Evolutionary conservation across 1,284 basidiomycete species (phyloP).

Genomic region (Melampsora larici-populina): DNA sequence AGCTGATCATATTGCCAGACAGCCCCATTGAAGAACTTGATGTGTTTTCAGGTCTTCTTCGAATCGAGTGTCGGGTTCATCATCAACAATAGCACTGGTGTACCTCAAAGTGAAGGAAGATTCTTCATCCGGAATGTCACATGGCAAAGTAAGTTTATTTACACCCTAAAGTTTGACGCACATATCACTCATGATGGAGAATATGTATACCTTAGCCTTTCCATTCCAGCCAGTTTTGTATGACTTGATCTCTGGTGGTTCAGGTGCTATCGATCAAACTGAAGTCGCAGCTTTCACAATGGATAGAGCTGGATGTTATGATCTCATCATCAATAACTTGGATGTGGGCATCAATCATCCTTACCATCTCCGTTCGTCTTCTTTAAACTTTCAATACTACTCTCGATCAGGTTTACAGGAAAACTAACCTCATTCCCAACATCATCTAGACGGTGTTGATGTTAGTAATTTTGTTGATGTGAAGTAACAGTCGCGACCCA

Average conservation of each 20-base stretch:
- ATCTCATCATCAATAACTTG: conserved; percentile 52
- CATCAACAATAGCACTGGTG: neutral
- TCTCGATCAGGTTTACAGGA: no score
- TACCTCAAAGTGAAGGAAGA: neutral
- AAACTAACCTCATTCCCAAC: no score
- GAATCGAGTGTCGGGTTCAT: conserved; percentile 33
- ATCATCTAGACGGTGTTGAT: conserved; percentile 7
- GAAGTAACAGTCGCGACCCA: no score
- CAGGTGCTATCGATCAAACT: neutral
- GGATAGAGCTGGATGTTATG: neutral
- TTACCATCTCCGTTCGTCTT: conserved; percentile 51
- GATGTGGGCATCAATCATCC: conserved; percentile 53
- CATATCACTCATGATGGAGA: no score
- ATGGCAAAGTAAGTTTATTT: neutral
- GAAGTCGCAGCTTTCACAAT: neutral
- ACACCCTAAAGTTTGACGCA: no score
- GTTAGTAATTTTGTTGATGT: neutral
- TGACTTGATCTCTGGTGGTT: conserved; percentile 3
- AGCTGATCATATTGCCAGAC: neutral
- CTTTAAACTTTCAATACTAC: no score
- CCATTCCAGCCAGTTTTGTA: neutral
- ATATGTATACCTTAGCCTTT: neutral
- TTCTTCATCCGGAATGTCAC: conserved; percentile 37
- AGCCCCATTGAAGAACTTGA: no score
- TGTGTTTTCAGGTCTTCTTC: conserved; percentile 15